Percentiles rank a stretch among this genome's conserved stretches.
These are phyloP conservation scores for Ascochyta koolunga DNA, from an alignment of 2,329 filamentous ascomycete species.

Conservation along the genomic window DNA sequence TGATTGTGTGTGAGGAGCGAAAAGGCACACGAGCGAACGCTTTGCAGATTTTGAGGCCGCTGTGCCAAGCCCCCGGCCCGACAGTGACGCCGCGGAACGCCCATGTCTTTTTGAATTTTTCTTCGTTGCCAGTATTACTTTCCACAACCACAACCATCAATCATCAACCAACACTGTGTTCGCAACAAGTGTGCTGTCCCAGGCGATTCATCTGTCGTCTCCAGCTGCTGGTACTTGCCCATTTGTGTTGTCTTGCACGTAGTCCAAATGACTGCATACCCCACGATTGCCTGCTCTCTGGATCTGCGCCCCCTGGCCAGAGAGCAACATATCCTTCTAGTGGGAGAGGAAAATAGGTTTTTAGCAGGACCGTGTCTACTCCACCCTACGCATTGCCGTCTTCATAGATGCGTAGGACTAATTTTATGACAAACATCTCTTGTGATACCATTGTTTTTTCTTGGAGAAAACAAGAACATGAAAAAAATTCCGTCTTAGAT, in stretches of 20 bases:
- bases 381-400: constrained; percentile 55
- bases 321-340: constrained; percentile 58
- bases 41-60: constrained; percentile 25
- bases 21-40: constrained; percentile 7
- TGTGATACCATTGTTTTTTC: neutral
- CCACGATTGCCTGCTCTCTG: constrained; percentile 60
- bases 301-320: constrained; percentile 53
- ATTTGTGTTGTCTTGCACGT: too few relatives aligned
- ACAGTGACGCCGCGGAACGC: neutral
- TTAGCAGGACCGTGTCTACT: constrained; percentile 61
- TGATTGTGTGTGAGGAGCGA: constrained; percentile 48
- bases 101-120: neutral
- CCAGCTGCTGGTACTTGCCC: too few relatives aligned
- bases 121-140: too few relatives aligned
- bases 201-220: too few relatives aligned
- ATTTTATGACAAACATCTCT: constrained; percentile 54
- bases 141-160: neutral
- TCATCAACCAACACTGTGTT: neutral
- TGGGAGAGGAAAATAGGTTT: constrained; percentile 58
- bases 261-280: neutral
- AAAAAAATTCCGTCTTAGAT: too few relatives aligned
- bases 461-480: too few relatives aligned
- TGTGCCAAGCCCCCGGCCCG: constrained; percentile 26
- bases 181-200: too few relatives aligned
- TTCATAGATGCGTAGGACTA: constrained; percentile 54